Conservation (phyloP, 202 grass and related monocot genomes). For the Brachypodium distachyon region DNA sequence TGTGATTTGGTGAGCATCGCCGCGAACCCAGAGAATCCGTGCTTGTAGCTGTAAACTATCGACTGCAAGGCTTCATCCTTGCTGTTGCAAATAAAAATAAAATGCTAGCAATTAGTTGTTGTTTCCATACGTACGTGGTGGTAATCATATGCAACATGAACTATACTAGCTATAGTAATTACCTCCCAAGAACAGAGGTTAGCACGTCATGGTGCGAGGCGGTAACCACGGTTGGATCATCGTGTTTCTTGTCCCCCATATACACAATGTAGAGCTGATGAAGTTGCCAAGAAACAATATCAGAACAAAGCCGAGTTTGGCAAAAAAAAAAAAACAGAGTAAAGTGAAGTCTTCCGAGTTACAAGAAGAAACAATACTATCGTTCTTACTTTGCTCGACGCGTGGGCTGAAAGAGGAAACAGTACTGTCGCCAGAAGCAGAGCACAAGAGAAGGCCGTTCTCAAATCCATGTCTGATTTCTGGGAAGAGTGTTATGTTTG, state of each 20-base stretch:
- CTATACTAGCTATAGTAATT: background rate
- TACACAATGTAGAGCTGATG: slow-evolving; percentile 17
- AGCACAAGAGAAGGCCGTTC: background rate
- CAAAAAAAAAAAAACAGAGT: background rate
- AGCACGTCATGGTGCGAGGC: background rate
- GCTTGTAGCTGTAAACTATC: slow-evolving; percentile 37
- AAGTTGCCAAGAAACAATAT: background rate
- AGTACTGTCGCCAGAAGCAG: background rate
- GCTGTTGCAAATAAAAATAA: background rate
- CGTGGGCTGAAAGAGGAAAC: background rate
- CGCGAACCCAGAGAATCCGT: slow-evolving; percentile 46
- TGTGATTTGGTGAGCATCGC: slow-evolving; percentile 34
- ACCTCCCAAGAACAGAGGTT: slow-evolving; percentile 5
- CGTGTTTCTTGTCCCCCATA: slow-evolving; percentile 16
- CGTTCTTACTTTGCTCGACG: slow-evolving; percentile 16
- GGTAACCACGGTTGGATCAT: background rate
- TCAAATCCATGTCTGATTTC: background rate
- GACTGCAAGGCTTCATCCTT: slow-evolving; percentile 22
- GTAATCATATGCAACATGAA: background rate
- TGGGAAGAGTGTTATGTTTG: background rate
- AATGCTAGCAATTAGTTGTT: background rate
- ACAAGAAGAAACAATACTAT: background rate
- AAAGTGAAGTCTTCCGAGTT: background rate
- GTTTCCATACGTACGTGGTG: no score
- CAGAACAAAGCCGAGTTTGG: background rate